Evolutionary conservation across 345 rosid species (phyloP).

Genomic region (Cardiospermum halicacabum): DNA sequence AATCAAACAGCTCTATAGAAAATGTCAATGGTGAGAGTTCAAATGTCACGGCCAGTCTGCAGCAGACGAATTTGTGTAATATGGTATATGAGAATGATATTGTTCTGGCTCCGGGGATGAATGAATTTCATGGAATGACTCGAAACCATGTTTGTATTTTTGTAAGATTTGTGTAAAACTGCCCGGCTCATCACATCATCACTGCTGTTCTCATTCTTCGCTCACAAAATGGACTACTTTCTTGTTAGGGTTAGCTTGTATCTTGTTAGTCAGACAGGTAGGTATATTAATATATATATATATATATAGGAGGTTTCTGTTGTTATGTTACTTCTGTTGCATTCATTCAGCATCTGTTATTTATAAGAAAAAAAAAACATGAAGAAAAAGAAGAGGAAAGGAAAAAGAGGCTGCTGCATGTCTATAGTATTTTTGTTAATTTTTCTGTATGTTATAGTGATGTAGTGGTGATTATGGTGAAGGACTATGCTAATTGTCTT

Average conservation of each 20-base stretch:
- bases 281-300: slow-evolving; percentile 22
- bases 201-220: background rate
- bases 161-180: slow-evolving; percentile 27
- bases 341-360: slow-evolving; percentile 34
- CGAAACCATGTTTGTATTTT: slow-evolving; percentile 18
- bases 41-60: slow-evolving; percentile 19
- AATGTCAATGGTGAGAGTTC: slow-evolving; percentile 11
- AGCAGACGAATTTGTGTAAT: too few relatives aligned
- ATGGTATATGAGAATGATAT: slow-evolving; percentile 12
- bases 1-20: slow-evolving; percentile 9
- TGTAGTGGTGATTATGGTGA: background rate
- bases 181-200: slow-evolving; percentile 12
- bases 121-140: slow-evolving; percentile 23
- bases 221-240: slow-evolving; percentile 24
- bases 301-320: slow-evolving; percentile 25
- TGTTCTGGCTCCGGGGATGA: slow-evolving; percentile 28
- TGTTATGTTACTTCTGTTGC: slow-evolving; percentile 18
- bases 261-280: slow-evolving; percentile 25
- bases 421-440: slow-evolving; percentile 21
- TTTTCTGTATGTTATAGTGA: background rate
- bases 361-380: slow-evolving; percentile 11
- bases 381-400: background rate
- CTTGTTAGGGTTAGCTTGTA: slow-evolving; percentile 29
- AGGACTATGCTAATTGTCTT: background rate
- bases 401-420: slow-evolving; percentile 19